A percentile compares a stretch with the other conserved stretches of the same genome.
phyloP scores from a whole-genome alignment of 1,284 basidiomycete species.

The Blastosporella zonata region DNA sequence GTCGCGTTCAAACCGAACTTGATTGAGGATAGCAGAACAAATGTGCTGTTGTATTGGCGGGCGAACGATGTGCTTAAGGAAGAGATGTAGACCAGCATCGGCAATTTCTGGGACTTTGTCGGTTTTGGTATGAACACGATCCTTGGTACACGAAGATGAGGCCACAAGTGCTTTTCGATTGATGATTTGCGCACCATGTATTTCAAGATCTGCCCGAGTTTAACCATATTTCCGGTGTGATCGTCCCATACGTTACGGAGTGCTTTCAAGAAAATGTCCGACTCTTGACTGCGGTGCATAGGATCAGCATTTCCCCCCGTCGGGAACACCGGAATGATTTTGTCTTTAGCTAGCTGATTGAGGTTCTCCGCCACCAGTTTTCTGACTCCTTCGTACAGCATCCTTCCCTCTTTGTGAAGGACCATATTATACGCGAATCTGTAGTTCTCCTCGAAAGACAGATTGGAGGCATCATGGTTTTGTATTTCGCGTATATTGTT shows the following conservation, averaged over 20 bases:
- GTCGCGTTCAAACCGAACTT: slow-evolving; percentile 90
- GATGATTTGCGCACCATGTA: slow-evolving; percentile 77
- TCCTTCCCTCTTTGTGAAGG: slow-evolving; percentile 81
- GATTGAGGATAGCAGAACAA: slow-evolving; percentile 77
- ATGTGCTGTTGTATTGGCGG: slow-evolving; percentile 84
- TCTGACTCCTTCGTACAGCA: slow-evolving; percentile 87
- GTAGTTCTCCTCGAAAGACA: slow-evolving; percentile 98
- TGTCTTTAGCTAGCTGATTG: slow-evolving; percentile 71
- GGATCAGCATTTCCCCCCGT: slow-evolving; percentile 51
- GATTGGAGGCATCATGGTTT: slow-evolving; percentile 87
- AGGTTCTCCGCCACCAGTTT: slow-evolving; percentile 83
- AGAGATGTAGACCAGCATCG: slow-evolving; percentile 83
- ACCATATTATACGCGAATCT: slow-evolving; percentile 95
- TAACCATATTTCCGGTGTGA: slow-evolving; percentile 87
- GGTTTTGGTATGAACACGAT: slow-evolving; percentile 79
- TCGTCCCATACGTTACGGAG: slow-evolving; percentile 92
- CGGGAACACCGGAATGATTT: slow-evolving; percentile 85
- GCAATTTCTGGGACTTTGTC: slow-evolving; percentile 77
- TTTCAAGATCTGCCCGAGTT: slow-evolving; percentile 87
- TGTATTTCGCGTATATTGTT: slow-evolving; percentile 94
- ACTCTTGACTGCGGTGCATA: slow-evolving; percentile 69
- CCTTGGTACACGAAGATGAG: slow-evolving; percentile 45
- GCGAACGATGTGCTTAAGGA: slow-evolving; percentile 82
- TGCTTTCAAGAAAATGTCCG: slow-evolving; percentile 83
- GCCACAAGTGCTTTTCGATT: neutral